Evolutionary conservation across 306 rosid species (phyloP).

Genomic region (Trifolium dubium): DNA sequence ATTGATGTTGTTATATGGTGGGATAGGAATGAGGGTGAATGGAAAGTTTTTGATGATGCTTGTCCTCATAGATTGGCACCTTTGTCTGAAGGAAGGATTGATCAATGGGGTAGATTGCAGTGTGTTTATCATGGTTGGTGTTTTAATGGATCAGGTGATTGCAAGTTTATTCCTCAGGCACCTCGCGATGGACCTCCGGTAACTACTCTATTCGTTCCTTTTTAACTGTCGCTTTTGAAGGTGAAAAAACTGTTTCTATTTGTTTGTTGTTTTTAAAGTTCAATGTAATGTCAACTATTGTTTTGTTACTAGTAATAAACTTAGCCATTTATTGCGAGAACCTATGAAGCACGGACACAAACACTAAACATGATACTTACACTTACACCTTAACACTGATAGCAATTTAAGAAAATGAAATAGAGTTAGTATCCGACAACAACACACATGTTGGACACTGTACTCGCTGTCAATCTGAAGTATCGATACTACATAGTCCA

Average conservation of each 20-base stretch:
- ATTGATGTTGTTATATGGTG: constrained; percentile 96
- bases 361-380: background rate
- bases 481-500: background rate
- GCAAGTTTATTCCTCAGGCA: constrained; percentile 90
- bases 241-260: no score
- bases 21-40: constrained; percentile 77
- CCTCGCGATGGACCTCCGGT: constrained; percentile 87
- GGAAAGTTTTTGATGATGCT: constrained; percentile 87
- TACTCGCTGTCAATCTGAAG: background rate
- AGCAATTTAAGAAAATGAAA: background rate
- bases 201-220: background rate
- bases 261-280: no score
- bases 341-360: background rate
- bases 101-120: constrained; percentile 91
- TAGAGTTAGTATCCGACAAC: background rate
- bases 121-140: constrained; percentile 99
- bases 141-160: constrained; percentile 83
- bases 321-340: background rate
- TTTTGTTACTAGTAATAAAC: background rate
- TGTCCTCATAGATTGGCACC: constrained; percentile 98
- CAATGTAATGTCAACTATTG: background rate
- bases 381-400: background rate
- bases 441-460: background rate
- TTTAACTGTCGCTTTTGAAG: background rate
- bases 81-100: constrained; percentile 91